Evolutionary conservation across 2,329 filamentous ascomycete genomes (phyloP).

Genomic region (Cladophialophora exuberans): DNA sequence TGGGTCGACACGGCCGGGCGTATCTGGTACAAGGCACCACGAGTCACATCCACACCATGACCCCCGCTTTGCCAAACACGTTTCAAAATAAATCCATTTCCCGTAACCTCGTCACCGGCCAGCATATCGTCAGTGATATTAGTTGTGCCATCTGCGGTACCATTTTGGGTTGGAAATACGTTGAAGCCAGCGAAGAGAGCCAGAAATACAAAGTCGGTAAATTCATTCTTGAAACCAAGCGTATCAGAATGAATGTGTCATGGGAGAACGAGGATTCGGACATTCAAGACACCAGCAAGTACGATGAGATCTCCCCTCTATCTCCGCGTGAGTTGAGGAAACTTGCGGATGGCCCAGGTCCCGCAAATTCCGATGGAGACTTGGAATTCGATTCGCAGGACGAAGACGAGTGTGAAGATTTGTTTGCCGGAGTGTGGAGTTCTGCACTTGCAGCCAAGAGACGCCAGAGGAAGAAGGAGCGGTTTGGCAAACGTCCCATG

Average conservation of each 20-base stretch:
- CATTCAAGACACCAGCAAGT: background rate
- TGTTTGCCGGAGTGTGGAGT: conserved; percentile 66
- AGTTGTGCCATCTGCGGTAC: conserved; percentile 59
- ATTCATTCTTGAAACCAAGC: conserved; percentile 66
- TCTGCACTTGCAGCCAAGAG: conserved; percentile 55
- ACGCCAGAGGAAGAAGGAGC: conserved; percentile 36
- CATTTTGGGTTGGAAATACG: conserved; percentile 67
- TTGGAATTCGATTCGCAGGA: conserved; percentile 63
- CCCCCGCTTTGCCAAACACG: conserved; percentile 60
- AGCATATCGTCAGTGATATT: conserved; percentile 65
- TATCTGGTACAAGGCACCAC: conserved; percentile 57
- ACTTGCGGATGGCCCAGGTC: conserved; percentile 12
- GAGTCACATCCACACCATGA: conserved; percentile 27
- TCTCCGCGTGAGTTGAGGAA: conserved; percentile 25
- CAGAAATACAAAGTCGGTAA: conserved; percentile 70
- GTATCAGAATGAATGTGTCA: conserved; percentile 52
- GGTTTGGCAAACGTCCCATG: conserved; percentile 25
- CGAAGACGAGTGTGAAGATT: conserved; percentile 68
- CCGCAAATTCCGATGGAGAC: background rate
- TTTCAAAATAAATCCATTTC: conserved; percentile 59
- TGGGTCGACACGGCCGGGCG: conserved; percentile 65
- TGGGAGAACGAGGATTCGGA: conserved; percentile 52
- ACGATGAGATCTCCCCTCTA: conserved; percentile 27
- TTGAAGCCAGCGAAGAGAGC: conserved; percentile 62
- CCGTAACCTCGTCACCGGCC: conserved; percentile 64